phyloP scores from a whole-genome alignment of 345 rosid species.

The Gynandropsis gynandra region DNA sequence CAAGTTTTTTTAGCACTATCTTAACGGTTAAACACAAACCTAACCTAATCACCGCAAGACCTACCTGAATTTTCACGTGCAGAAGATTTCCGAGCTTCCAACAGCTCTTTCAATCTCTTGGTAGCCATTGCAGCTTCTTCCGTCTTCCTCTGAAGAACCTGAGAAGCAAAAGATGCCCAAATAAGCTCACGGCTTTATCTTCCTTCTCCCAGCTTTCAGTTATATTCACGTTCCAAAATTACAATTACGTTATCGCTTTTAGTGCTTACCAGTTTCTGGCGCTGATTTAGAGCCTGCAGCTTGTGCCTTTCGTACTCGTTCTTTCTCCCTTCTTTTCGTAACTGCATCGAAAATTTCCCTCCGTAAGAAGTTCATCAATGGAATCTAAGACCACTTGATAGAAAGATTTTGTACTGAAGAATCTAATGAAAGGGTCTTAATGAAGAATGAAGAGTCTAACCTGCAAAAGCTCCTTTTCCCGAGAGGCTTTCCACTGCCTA shows the following conservation, averaged over 20 bases:
- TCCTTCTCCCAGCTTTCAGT: neutral
- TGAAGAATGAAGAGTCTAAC: constrained; percentile 27
- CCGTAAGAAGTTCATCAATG: too few species aligned
- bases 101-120: constrained; percentile 89
- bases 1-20: neutral
- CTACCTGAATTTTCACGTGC: constrained; percentile 70
- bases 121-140: constrained; percentile 99
- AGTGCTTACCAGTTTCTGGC: constrained; percentile 79
- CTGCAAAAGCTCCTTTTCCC: constrained; percentile 95
- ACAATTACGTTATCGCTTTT: constrained; percentile 5
- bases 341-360: constrained; percentile 35
- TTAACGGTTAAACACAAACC: neutral
- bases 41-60: constrained; percentile 2
- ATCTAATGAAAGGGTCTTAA: constrained; percentile 1
- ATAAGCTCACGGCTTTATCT: constrained; percentile 10
- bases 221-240: constrained; percentile 1
- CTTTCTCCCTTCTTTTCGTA: constrained; percentile 92
- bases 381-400: constrained; percentile 4
- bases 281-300: constrained; percentile 89
- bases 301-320: constrained; percentile 98
- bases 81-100: constrained; percentile 92
- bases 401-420: neutral
- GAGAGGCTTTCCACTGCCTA: constrained; percentile 94
- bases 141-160: constrained; percentile 99
- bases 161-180: constrained; percentile 18